Conservation (phyloP, 441 rosid species). For the Populus hybrid region DNA sequence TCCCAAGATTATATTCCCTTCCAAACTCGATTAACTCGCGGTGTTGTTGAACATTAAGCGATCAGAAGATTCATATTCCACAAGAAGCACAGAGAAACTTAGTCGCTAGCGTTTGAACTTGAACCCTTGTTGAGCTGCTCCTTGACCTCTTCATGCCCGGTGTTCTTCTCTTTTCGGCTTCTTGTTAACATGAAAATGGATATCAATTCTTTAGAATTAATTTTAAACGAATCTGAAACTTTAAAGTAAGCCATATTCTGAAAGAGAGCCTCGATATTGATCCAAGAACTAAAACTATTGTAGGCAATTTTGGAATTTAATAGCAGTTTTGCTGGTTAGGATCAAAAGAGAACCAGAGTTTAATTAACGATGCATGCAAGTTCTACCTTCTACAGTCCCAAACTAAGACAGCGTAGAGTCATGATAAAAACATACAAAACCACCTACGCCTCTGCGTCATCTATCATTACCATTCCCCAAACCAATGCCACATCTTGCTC, state of each 20-base stretch:
- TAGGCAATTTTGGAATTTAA: background rate
- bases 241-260: too few species aligned
- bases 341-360: background rate
- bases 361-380: background rate
- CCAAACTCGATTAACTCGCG: background rate
- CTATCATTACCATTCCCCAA: background rate
- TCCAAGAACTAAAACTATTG: background rate
- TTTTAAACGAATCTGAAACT: background rate
- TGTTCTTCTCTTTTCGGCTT: background rate
- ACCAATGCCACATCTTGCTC: background rate
- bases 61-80: background rate
- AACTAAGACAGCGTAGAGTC: too few species aligned
- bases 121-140: background rate
- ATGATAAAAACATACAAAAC: too few species aligned
- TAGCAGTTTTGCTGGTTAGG: background rate
- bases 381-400: background rate
- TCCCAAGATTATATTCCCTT: background rate
- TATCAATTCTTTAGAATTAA: background rate
- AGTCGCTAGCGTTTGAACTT: background rate
- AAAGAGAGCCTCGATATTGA: too few species aligned
- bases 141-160: background rate
- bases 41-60: background rate
- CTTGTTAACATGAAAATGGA: background rate
- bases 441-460: background rate
- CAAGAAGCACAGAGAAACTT: background rate